Evolutionary conservation across 352 stramenopile genomes (phyloP), one percentile per base, ranked within the genome.

Genomic region (Pythium myriotylum): DNA sequence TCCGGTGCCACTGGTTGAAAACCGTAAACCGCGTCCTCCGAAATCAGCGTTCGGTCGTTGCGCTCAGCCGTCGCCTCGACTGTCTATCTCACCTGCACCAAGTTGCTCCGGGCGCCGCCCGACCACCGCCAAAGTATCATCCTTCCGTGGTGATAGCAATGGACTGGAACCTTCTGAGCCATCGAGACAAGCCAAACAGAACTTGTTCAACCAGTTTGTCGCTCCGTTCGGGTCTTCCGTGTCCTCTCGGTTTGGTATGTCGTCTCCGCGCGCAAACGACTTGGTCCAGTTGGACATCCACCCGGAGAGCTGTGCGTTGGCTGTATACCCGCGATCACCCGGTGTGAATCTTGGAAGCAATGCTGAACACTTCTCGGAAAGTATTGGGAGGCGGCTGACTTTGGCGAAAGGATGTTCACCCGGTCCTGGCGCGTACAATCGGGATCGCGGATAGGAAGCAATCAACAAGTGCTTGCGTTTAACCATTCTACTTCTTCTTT

Each of bases 371-470:
- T 83, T 76, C 39, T 81, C 76, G 1, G 54, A 74, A 0, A 16
- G 72, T 0, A 68, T 81, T 12, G 57, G 68, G 9, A 54, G 59
- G 29, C 57, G 76, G 40, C 54, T 82, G 9, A 24, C 48, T 10
- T 42, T 64, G n/a, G 68, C 65, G 2, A 72, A 58, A 12, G 73
- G 73, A 0, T 14, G 47, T 5, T 55, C 47, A 1, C 71, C 76
- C 16, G 72, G 68, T 8, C 73, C 73, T 55, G 73, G 73, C 7
- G 70, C 73, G 7, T 79, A 81, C 39, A 65, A 84, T 33, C 65
- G 76, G 0, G 37, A 62, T 22, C 68, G 73, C 12, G 73, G 69
- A 1, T 82, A 41, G 40, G 12, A 23, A 61, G 20, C 16, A 22
- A 40, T 52, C 17, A 37, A 61, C 13, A 10, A 5, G 29, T 35